Conservation (phyloP, 345 rosid species). For the Corchorus capsularis region DNA sequence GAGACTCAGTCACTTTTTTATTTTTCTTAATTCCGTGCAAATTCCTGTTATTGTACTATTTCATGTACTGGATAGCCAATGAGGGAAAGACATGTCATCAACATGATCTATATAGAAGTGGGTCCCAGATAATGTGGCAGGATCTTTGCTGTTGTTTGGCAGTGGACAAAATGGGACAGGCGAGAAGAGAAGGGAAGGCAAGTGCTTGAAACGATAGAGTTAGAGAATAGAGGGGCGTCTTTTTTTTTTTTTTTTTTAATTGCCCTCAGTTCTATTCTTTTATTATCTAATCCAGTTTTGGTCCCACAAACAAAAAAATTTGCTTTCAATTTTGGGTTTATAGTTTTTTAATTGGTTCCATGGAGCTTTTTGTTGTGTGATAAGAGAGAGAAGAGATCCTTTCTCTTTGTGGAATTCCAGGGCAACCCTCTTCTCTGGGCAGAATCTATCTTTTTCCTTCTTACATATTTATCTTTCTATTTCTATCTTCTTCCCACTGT, state of each 20-base stretch:
- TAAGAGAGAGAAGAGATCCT: slow-evolving; percentile 20
- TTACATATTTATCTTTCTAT: slow-evolving; percentile 14
- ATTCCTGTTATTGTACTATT: background rate
- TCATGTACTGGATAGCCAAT: background rate
- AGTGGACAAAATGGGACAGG: slow-evolving; percentile 19
- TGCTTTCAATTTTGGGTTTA: background rate
- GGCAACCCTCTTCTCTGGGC: slow-evolving; percentile 28
- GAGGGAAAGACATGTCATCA: background rate
- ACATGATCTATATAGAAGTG: background rate
- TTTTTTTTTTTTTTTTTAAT: background rate
- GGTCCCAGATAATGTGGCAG: slow-evolving; percentile 2
- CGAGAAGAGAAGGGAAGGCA: background rate
- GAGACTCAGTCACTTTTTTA: slow-evolving; percentile 24
- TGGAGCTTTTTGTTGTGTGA: slow-evolving; percentile 1
- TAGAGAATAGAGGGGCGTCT: no score
- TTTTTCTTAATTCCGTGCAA: background rate
- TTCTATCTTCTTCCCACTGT: slow-evolving; percentile 18
- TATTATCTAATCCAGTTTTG: slow-evolving; percentile 26
- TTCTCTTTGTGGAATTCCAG: slow-evolving; percentile 26
- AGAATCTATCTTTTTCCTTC: slow-evolving; percentile 33
- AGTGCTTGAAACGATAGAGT: background rate
- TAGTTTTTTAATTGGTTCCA: background rate
- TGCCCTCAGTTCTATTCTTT: background rate
- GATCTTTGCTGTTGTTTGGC: slow-evolving; percentile 7
- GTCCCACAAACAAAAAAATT: slow-evolving; percentile 30